phyloP scores from a whole-genome alignment of 2,329 filamentous ascomycete species.

The Fusarium lateritium region DNA sequence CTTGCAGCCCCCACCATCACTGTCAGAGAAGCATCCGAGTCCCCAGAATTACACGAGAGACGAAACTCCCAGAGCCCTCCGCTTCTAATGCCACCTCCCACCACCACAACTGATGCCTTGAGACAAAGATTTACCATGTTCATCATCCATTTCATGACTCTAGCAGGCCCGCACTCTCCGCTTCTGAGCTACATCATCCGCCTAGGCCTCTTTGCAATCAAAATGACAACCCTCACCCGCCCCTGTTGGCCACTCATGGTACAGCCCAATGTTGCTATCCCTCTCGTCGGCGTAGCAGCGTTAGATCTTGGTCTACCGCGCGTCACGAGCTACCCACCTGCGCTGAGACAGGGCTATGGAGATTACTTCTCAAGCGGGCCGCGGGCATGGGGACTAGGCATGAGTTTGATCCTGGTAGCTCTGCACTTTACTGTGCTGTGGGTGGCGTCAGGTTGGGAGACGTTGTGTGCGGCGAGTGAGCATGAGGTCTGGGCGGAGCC shows the following conservation, averaged over 20 bases:
- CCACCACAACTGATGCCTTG: slow-evolving; percentile 53
- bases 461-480: slow-evolving; percentile 51
- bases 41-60: slow-evolving; percentile 31
- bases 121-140: slow-evolving; percentile 55
- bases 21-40: slow-evolving; percentile 32
- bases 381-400: slow-evolving; percentile 51
- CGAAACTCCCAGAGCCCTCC: slow-evolving; percentile 54
- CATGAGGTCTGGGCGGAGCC: slow-evolving; percentile 50
- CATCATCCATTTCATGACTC: slow-evolving; percentile 51
- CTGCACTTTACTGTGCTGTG: slow-evolving; percentile 56
- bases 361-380: slow-evolving; percentile 32
- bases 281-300: slow-evolving; percentile 77
- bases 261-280: slow-evolving; percentile 75
- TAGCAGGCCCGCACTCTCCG: slow-evolving; percentile 50
- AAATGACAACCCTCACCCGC: slow-evolving; percentile 74
- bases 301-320: slow-evolving; percentile 70
- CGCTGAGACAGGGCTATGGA: slow-evolving; percentile 26
- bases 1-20: slow-evolving; percentile 29
- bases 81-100: slow-evolving; percentile 66
- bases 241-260: slow-evolving; percentile 81
- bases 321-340: slow-evolving; percentile 20
- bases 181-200: slow-evolving; percentile 60
- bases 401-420: slow-evolving; percentile 51
- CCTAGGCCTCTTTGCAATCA: slow-evolving; percentile 75
- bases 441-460: slow-evolving; percentile 54